Evolutionary conservation across 1,284 basidiomycete species (phyloP).

Genomic region (Leccinum subspadiceum): DNA sequence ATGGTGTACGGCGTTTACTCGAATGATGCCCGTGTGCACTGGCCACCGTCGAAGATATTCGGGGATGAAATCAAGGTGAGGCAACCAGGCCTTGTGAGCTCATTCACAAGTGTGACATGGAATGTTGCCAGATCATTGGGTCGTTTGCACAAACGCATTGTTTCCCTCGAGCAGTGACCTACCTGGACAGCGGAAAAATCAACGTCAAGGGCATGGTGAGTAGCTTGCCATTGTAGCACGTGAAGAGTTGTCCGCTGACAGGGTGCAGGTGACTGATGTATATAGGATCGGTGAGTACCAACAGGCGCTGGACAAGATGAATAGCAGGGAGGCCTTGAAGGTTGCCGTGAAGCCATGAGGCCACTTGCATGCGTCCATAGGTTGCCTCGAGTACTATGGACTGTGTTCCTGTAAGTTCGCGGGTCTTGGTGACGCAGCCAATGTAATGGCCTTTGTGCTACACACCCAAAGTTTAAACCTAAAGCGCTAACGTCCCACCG

Average conservation of each 20-base stretch:
- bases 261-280: constrained; percentile 45
- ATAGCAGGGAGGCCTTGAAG: constrained; percentile 63
- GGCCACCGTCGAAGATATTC: constrained; percentile 82
- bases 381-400: neutral
- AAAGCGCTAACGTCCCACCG: no score
- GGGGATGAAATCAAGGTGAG: constrained; percentile 74
- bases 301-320: constrained; percentile 81
- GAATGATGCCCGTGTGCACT: constrained; percentile 71
- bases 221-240: neutral
- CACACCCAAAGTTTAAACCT: no score
- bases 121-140: constrained; percentile 62
- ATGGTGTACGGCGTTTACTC: constrained; percentile 71
- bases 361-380: neutral
- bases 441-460: neutral
- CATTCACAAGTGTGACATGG: neutral
- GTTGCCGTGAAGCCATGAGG: constrained; percentile 53
- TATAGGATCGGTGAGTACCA: constrained; percentile 78
- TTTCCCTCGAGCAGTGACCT: constrained; percentile 82
- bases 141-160: constrained; percentile 83
- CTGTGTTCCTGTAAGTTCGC: neutral
- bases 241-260: neutral
- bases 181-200: constrained; percentile 81
- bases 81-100: constrained; percentile 11
- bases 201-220: constrained; percentile 77
- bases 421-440: neutral